Evolutionary conservation across 495 filamentous ascomycete species (phyloP), one percentile per base, ranked within the genome.

Genomic region (Ramalina peruviana): DNA sequence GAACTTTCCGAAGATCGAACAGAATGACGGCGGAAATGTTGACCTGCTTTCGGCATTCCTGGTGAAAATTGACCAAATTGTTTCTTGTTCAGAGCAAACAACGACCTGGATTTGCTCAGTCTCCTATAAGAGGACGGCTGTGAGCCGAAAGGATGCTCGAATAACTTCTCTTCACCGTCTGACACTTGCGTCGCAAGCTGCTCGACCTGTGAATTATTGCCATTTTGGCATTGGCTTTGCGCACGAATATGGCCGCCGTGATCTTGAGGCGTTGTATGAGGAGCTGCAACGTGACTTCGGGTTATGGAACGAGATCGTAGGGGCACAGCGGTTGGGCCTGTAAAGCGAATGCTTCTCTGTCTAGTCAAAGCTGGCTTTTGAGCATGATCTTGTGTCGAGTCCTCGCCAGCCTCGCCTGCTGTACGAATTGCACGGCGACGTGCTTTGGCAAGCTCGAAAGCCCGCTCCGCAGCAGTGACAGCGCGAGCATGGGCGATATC

Each of bases 111-210:
- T 58, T 80, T 85, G 44, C 80, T 80, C 44, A 89, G 67, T 45
- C 73, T 80, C n/a, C 80, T 75, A 54, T 81, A 88, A 1, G 85
- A 88, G 3, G 84, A 88, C 17, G 83, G 81, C 15, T 70, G 69
- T 10, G 80, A 82, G 5, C 73, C 70, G 45, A 79, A 67, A n/a
- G 76, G 72, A 41, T 81, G 75, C 58, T 82, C 76, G 5, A 77
- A 68, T 6, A 37, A 15, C 5, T 4, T 5, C 45, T 37, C 26
- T 20, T 48, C 45, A 7, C 7, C 6, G 45, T 37, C 45, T 15
- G 26, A 17, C 6, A 10, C n/a, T 17, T 15, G 11, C n/a, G 21
- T 37, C n/a, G 6, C 30, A 10, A 48, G 21, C 3, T 27, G 12
- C 9, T n/a, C 16, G 12, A 16, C 45, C n/a, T 15, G n/a, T 20